Conservation (phyloP, 306 rosid species). For the Gillenia trifoliata region DNA sequence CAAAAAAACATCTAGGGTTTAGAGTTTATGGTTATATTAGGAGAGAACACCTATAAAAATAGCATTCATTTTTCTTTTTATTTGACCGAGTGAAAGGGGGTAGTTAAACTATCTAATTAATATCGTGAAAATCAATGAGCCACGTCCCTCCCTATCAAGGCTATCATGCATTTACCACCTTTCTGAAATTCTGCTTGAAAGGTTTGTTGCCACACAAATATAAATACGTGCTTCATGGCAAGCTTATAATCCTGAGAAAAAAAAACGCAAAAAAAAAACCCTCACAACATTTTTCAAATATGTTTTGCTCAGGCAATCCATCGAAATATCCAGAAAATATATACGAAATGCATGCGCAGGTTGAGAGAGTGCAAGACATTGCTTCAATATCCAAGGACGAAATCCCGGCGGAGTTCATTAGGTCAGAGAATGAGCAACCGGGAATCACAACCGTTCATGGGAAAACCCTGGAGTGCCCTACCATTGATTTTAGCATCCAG, state of each 20-base stretch:
- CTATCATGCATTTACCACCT: not conserved
- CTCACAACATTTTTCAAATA: not conserved
- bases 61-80: not conserved
- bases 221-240: not conserved
- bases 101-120: not conserved
- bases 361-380: constrained; percentile 49
- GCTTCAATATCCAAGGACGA: constrained; percentile 28
- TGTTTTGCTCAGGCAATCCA: not conserved
- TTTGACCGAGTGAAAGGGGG: not conserved
- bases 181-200: not conserved
- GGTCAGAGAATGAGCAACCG: constrained; percentile 57
- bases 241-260: not conserved
- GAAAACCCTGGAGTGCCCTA: constrained; percentile 32
- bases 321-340: not conserved
- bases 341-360: constrained; percentile 16
- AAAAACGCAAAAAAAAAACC: not conserved
- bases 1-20: too few species aligned
- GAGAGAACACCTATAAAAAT: not conserved
- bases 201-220: not conserved
- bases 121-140: not conserved
- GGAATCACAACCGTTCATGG: constrained; percentile 63
- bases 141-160: too few species aligned
- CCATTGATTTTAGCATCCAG: constrained; percentile 40
- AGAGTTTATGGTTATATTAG: too few species aligned
- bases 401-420: constrained; percentile 43